Base-by-base conservation (phyloP, 345 rosid genomes). In the Barbarea vulgaris region DNA sequence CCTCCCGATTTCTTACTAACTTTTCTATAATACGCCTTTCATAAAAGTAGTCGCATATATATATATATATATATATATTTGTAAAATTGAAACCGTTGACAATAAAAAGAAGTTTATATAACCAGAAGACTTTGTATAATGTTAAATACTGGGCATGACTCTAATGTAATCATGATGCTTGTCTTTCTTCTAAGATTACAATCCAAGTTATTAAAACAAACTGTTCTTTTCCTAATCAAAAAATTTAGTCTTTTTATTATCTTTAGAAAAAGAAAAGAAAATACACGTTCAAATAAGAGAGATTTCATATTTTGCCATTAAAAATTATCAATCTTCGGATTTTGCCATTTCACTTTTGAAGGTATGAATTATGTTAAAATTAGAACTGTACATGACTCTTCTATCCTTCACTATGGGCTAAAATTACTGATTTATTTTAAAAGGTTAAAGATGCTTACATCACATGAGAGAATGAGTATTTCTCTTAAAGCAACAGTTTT, bases 91-190 rank as follows among this genome's bases (percentile, higher is more conserved):
- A 64, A 17, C 2, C 24, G 36, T 24, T 67, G 61, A 68, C 37
- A n/a, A 50, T 11, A 54, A 56, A 1, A 14, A 8, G n/a, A 52
- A 52, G 55, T 62, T 44, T 30, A 30, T 63, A 21, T 19, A 53
- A 42, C 27, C 47, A 42, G 31, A 42, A 31, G 71, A 73, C 39
- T 54, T 54, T 15, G 11, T 31, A 17, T 42, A 31, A 64, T 8
- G 12, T 31, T 41, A 53, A 28, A 41, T 53, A 19, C 33, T 64
- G 47, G 71, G 70, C 71, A 36, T 73, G 71, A 31, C 22, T 73
- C 71, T 12, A 44, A 10, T 2, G 9, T 7, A 64, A 73, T 64
- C 11, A 73, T 73, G 55, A 54, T 31, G 57, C n/a, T 18, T 22
- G 56, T 44, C 25, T 7, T 30, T n/a, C 56, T 31, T 59, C 9